phyloP scores from a whole-genome alignment of 202 grass and related monocot genomes.

The Schoenoplectus triqueter region DNA sequence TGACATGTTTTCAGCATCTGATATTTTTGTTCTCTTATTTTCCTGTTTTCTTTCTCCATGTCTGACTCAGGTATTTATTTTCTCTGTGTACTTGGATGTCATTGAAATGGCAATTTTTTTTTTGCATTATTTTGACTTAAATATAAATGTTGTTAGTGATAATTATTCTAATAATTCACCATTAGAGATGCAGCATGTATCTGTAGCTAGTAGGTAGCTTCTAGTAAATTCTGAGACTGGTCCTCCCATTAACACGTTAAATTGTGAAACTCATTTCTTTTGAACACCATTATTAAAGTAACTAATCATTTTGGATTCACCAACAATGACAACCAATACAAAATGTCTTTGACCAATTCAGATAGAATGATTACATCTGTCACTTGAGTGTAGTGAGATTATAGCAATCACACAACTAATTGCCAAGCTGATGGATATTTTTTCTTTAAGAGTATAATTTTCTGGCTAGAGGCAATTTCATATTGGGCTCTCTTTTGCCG shows the following conservation, averaged over 20 bases:
- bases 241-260: neutral
- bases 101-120: neutral
- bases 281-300: neutral
- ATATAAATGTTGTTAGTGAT: neutral
- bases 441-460: constrained; percentile 9
- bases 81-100: neutral
- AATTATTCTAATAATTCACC: neutral
- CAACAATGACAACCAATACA: constrained; percentile 39
- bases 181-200: neutral
- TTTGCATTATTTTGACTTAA: neutral
- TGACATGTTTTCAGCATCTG: neutral
- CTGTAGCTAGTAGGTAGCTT: constrained; percentile 6
- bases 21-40: neutral
- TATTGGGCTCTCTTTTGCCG: neutral
- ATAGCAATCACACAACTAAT: constrained; percentile 12
- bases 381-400: constrained; percentile 17
- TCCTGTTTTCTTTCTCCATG: neutral
- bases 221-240: neutral
- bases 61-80: neutral
- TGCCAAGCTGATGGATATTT: neutral
- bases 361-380: constrained; percentile 18
- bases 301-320: constrained; percentile 16
- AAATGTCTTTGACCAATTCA: constrained; percentile 25
- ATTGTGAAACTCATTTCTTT: constrained; percentile 27
- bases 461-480: neutral